A percentile compares a stretch with the other conserved stretches of the same genome.
Evolutionary conservation across 306 rosid genomes (phyloP).

Genomic region (Amphicarpaea edgeworthii): DNA sequence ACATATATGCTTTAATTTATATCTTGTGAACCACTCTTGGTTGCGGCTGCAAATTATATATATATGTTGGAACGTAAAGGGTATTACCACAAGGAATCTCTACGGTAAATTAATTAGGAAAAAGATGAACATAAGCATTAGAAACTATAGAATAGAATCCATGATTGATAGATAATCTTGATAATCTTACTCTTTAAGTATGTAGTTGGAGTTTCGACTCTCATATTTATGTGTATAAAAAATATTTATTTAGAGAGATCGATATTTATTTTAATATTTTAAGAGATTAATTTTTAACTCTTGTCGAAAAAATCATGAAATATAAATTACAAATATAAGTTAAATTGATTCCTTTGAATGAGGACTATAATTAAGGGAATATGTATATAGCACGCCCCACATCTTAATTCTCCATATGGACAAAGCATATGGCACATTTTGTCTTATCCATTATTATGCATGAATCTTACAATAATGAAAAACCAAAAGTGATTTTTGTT

Average conservation of each 20-base stretch:
- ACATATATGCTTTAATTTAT: constrained; percentile 53
- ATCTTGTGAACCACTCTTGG: constrained; percentile 53
- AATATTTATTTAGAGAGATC: no score
- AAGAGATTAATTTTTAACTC: no score
- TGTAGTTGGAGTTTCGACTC: no score
- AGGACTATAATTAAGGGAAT: constrained; percentile 52
- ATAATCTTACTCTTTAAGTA: no score
- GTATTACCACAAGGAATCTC: constrained; percentile 45
- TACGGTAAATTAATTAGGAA: constrained; percentile 30
- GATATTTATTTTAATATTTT: no score
- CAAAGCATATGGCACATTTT: constrained; percentile 67
- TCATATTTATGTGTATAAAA: no score
- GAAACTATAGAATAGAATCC: constrained; percentile 15
- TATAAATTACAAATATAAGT: constrained; percentile 53
- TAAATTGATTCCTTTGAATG: constrained; percentile 50
- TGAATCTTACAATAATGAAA: constrained; percentile 56
- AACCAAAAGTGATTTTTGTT: constrained; percentile 54
- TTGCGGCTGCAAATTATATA: constrained; percentile 43
- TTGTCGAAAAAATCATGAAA: no score
- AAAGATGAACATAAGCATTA: constrained; percentile 35
- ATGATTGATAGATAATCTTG: no score
- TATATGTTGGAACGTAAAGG: constrained; percentile 31
- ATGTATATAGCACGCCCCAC: constrained; percentile 49
- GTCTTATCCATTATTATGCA: constrained; percentile 68
- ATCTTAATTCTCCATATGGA: constrained; percentile 47